A percentile compares a stretch with the other conserved stretches of the same genome.
These are phyloP conservation scores for Eremomyces bilateralis DNA, from an alignment of 495 filamentous ascomycete species.

Conservation along the genomic window DNA sequence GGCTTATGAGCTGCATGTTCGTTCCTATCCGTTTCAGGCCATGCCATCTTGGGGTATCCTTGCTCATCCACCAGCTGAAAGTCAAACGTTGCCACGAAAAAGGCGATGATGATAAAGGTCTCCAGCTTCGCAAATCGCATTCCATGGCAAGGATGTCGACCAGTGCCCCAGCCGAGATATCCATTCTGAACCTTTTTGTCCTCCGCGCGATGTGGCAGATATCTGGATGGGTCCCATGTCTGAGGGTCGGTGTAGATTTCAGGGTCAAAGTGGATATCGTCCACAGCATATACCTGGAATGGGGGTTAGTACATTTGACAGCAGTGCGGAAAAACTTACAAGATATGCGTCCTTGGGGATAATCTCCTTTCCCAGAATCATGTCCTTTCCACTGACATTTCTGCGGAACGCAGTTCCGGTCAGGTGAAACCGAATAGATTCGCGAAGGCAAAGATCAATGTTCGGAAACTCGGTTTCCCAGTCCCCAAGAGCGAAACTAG, in stretches of 20 bases:
- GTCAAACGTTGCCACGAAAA: slow-evolving; percentile 16
- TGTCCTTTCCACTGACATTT: slow-evolving; percentile 19
- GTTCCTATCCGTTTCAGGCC: too few species aligned
- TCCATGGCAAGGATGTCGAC: slow-evolving; percentile 22
- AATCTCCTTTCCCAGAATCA: slow-evolving; percentile 22
- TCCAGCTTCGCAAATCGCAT: slow-evolving; percentile 27
- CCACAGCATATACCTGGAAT: slow-evolving; percentile 9
- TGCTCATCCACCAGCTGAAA: slow-evolving; percentile 7
- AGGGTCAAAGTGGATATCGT: slow-evolving; percentile 21
- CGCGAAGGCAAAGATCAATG: slow-evolving; percentile 22
- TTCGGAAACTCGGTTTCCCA: slow-evolving; percentile 27
- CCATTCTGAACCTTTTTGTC: slow-evolving; percentile 20
- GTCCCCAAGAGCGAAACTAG: slow-evolving; percentile 19
- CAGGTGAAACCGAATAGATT: slow-evolving; percentile 23
- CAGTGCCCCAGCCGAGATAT: slow-evolving; percentile 26
- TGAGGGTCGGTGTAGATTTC: slow-evolving; percentile 21
- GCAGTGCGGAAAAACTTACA: slow-evolving; percentile 2
- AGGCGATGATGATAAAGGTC: slow-evolving; percentile 22
- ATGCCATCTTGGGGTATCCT: too few species aligned
- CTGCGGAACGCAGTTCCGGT: slow-evolving; percentile 12
- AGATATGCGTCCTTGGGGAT: slow-evolving; percentile 23
- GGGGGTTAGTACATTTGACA: background rate
- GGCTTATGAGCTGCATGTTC: too few species aligned
- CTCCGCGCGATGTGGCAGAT: slow-evolving; percentile 21
- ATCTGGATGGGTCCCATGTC: slow-evolving; percentile 25